phyloP scores from a whole-genome alignment of 176 grass and related monocot genomes.

The Triticum turgidum region DNA sequence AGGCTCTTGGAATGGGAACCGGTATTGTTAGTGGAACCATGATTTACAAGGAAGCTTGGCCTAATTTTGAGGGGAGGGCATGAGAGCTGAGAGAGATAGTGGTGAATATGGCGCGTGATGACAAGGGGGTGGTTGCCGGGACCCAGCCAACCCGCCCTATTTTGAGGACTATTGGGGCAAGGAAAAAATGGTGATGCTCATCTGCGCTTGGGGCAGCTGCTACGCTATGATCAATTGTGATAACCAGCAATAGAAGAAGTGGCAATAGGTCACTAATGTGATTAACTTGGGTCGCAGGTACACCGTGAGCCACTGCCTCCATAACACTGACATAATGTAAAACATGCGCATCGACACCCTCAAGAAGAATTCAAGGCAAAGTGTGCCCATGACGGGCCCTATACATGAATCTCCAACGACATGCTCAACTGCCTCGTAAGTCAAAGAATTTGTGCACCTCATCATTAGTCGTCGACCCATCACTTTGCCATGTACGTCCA shows the following conservation, averaged over 20 bases:
- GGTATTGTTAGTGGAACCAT: no score
- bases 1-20: no score
- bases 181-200: no score
- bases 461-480: not conserved
- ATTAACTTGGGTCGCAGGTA: slow-evolving; percentile 62
- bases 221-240: not conserved
- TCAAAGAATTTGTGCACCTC: not conserved
- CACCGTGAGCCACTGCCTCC: slow-evolving; percentile 49
- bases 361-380: slow-evolving; percentile 89
- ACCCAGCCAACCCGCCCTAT: no score
- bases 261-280: slow-evolving; percentile 75
- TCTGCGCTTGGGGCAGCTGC: no score
- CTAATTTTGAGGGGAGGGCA: no score
- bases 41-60: no score
- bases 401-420: slow-evolving; percentile 59
- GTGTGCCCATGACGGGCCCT: slow-evolving; percentile 37
- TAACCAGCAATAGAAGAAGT: slow-evolving; percentile 88
- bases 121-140: no score
- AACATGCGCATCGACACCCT: slow-evolving; percentile 93
- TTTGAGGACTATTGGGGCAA: no score
- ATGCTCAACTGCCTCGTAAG: slow-evolving; percentile 61
- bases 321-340: slow-evolving; percentile 81
- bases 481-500: not conserved
- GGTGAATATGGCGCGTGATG: no score
- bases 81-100: no score